Evolutionary conservation across 164 flowering plant genomes (phyloP), one percentile per base, ranked within the genome.

Genomic region (Stephania cephalantha): DNA sequence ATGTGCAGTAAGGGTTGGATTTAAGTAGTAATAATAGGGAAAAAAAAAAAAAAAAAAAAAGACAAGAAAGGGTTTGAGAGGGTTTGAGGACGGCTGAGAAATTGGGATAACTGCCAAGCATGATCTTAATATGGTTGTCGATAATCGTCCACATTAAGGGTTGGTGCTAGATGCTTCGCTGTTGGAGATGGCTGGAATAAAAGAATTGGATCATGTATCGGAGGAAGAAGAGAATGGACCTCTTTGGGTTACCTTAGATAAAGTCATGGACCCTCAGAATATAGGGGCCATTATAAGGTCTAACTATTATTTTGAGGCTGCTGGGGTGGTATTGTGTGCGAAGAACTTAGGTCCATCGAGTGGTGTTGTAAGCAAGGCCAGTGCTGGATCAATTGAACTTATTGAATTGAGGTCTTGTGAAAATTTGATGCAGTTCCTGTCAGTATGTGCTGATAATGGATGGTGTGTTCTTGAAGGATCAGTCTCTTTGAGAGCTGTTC

Each of bases 311-410:
- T 95, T 95, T 81, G 99, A 98, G 74, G 98, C 90, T 73, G 84
- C 94, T 29, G 99, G 99, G 45, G 89, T 95, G 69, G 93, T 95
- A 20, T 70, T 95, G 29, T 95, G 99, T 84, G 97, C 97, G 0
- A 95, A 95, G 80, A 95, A 95, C 82, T 95, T 97, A 10, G 97
- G 98, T 58, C 99, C 99, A 30, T 82, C 93, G 79, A 95, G 95
- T 82, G 99, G 97, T 66, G 98, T 94, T 63, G 99, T 93, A 79
- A 93, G 97, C 86, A 95, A 95, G 83, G 98, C 99, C 53, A 95
- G 99, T 88, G 97, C 99, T 2, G 98, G 99, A 15, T 87, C 99
- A 29, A 90, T 95, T 46, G 99, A 95, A 77, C 46, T 93, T 31
- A 89, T 90, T 87, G 99, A 95, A 82, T 80, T 93, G 7, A 88